These are phyloP conservation scores for Dictyostelium discoideum DNA, from an alignment of 78 protist species.

Conservation along the genomic window dicty_2.7 NC_007088.5:4952001-4952500, in stretches of 20 bases:
- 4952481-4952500: constrained; percentile 64
- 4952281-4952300: constrained; percentile 63
- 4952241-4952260: neutral
- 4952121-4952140: constrained; percentile 80
- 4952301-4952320: constrained; percentile 40
- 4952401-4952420: constrained; percentile 70
- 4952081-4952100: constrained; percentile 83
- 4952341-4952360: constrained; percentile 40
- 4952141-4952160: constrained; percentile 75
- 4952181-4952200: constrained; percentile 42
- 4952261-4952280: constrained; percentile 12
- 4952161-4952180: constrained; percentile 48
- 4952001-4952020: constrained; percentile 43
- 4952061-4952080: constrained; percentile 69
- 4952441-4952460: constrained; percentile 63
- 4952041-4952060: constrained; percentile 37
- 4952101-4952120: constrained; percentile 46
- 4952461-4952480: constrained; percentile 57
- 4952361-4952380: constrained; percentile 47
- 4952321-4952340: neutral
- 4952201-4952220: constrained; percentile 12
- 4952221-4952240: constrained; percentile 61
- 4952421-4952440: constrained; percentile 74
- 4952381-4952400: constrained; percentile 77
- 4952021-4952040: constrained; percentile 48